Base-by-base conservation (phyloP, 106 monocot genomes). In the Dioscorea zingiberensis region DNA sequence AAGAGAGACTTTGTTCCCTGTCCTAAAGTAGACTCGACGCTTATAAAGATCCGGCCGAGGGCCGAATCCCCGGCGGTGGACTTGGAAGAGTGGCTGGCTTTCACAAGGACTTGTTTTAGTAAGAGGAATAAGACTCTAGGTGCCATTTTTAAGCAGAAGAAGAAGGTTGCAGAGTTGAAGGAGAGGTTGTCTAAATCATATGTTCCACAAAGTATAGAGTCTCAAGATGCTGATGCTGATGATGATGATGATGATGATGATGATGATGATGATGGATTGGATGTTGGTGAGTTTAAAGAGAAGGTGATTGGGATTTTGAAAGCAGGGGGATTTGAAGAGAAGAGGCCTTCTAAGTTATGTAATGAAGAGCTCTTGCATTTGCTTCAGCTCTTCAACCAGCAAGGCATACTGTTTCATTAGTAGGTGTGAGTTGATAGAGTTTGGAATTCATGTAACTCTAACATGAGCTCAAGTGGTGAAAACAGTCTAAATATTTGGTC, bases 111-210 rank as follows among this genome's bases (percentile, higher is more conserved):
- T 25, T 89, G 85, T 60, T 98, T 92, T 53, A 61, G 77, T 27
- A 86, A 84, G 65, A 98, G 77, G 76, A 88, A 92, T 59, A 98
- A 89, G 73, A 98, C 89, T 13, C 79, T 92, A 9, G 88, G 88
- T 26, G 86, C 88, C 55, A 92, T 89, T 57, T 98, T 98, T 56
- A 91, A 84, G 81, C 86, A 97, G 65, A 91, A 98, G 76, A 86
- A 70, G 80, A 86, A 71, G 55, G 54, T 84, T 18, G 21, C 66
- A 1, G 81, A 88, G 57, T 62, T 91, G 29, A 70, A 79, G 44
- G 26, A 32, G 17, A 79, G 72, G 21, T 70, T 73, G 16, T 54
- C 27, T 19, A 48, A 25, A 25, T 21, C 13, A 24, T 59, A 44
- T 47, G 18, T 38, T 19, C 47, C 13, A 28, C n/a, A 30, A 7